Evolutionary conservation across 495 filamentous ascomycete genomes (phyloP).

Genomic region (Hypoxylon fragiforme): DNA sequence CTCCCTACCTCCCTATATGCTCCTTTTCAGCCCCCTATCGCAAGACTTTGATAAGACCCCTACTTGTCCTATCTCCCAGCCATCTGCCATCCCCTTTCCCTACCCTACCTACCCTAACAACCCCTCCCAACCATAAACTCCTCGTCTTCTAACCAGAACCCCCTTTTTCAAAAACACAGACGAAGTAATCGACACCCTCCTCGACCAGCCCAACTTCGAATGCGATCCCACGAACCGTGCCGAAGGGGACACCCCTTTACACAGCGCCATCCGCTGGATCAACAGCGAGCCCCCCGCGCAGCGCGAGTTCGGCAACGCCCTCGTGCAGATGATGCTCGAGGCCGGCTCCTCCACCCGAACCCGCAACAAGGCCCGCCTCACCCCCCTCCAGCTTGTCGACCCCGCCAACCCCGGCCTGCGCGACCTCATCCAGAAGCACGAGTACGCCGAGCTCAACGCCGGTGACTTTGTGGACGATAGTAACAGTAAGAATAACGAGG

Average conservation of each 20-base stretch:
- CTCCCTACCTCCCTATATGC: background rate
- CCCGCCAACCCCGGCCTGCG: conserved; percentile 70
- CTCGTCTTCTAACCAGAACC: too few species aligned
- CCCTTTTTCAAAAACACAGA: too few species aligned
- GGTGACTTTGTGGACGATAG: conserved; percentile 52
- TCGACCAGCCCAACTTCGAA: conserved; percentile 93
- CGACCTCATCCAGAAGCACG: conserved; percentile 70
- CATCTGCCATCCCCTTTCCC: background rate
- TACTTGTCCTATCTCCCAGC: background rate
- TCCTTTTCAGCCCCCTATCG: background rate
- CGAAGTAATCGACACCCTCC: conserved; percentile 86
- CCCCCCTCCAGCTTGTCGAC: conserved; percentile 70
- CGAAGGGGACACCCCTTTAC: conserved; percentile 89
- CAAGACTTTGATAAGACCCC: too few species aligned
- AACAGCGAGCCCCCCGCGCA: conserved; percentile 65
- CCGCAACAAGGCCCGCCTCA: conserved; percentile 71
- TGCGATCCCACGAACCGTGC: conserved; percentile 82
- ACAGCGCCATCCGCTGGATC: conserved; percentile 82
- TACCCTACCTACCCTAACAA: conserved; percentile 3
- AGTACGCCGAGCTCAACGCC: conserved; percentile 64
- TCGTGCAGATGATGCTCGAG: conserved; percentile 90
- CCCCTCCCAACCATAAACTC: background rate
- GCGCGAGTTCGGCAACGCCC: conserved; percentile 62
- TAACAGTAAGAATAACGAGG: conserved; percentile 9
- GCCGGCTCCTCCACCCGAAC: conserved; percentile 62